A percentile compares a stretch with the other conserved stretches of the same genome.
Evolutionary conservation across 2,329 filamentous ascomycete genomes (phyloP).

Genomic region (Cytospora mali): DNA sequence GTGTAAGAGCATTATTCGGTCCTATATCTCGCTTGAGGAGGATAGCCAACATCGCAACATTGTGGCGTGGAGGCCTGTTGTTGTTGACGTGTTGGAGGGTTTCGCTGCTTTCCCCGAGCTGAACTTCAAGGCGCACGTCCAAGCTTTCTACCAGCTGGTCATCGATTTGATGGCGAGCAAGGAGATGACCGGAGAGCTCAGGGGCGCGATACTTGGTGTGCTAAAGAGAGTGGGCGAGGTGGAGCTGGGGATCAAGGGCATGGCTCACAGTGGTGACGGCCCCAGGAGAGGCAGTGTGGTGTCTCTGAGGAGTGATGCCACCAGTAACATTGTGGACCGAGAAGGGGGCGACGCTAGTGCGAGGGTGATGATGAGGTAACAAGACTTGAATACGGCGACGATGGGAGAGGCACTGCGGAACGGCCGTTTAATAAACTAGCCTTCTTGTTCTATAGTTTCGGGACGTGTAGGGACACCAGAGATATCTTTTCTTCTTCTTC

Average conservation of each 20-base stretch:
- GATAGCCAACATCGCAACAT: slow-evolving; percentile 98
- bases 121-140: slow-evolving; percentile 78
- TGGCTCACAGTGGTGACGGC: slow-evolving; percentile 40
- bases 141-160: slow-evolving; percentile 82
- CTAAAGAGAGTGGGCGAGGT: slow-evolving; percentile 84
- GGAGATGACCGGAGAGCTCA: slow-evolving; percentile 79
- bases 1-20: slow-evolving; percentile 89
- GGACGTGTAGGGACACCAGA: slow-evolving; percentile 1
- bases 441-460: slow-evolving; percentile 21
- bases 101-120: slow-evolving; percentile 80
- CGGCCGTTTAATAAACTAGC: not conserved
- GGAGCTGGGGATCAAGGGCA: slow-evolving; percentile 58
- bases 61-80: slow-evolving; percentile 93
- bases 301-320: slow-evolving; percentile 33
- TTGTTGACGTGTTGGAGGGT: slow-evolving; percentile 94
- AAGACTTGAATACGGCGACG: slow-evolving; percentile 36
- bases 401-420: slow-evolving; percentile 30
- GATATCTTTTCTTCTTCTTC: not conserved
- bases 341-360: slow-evolving; percentile 36
- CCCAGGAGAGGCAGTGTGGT: slow-evolving; percentile 46
- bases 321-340: slow-evolving; percentile 28
- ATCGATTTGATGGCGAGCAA: slow-evolving; percentile 76
- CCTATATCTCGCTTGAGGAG: slow-evolving; percentile 85
- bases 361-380: slow-evolving; percentile 12
- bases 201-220: slow-evolving; percentile 75